phyloP scores from a whole-genome alignment of 179 eudicot species.

The Silene noctiflora region DNA sequence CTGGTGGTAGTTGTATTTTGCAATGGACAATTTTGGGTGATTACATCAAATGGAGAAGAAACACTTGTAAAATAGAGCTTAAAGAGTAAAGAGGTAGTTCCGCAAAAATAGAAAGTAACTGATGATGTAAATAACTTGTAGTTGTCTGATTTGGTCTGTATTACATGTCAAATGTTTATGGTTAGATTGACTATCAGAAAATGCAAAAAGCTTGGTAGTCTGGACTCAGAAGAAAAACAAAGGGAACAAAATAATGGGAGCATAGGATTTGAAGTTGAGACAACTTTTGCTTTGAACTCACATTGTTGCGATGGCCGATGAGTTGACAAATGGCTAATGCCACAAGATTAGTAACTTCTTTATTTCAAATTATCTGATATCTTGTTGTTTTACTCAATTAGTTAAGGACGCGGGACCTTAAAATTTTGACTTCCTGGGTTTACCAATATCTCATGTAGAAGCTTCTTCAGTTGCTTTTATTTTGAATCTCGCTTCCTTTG shows the following conservation, averaged over 20 bases:
- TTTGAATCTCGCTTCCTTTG: no score
- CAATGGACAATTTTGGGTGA: background rate
- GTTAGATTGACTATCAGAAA: background rate
- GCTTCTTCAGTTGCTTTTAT: no score
- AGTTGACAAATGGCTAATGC: background rate
- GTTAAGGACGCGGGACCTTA: no score
- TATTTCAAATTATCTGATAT: no score
- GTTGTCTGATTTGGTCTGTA: background rate
- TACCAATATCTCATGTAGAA: no score
- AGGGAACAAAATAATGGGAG: background rate
- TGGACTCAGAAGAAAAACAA: background rate
- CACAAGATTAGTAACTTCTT: no score
- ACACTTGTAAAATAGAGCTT: no score
- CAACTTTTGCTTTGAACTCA: background rate
- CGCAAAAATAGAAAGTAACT: background rate
- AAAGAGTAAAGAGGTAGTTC: background rate
- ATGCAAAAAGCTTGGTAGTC: background rate
- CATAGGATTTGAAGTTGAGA: background rate
- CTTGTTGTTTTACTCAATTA: no score
- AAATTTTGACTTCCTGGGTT: no score
- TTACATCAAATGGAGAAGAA: background rate
- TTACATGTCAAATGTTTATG: background rate
- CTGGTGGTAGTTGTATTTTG: background rate
- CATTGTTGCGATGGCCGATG: background rate
- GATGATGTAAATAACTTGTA: background rate